Evolutionary conservation across 2,329 filamentous ascomycete genomes (phyloP).

Genomic region (Fusarium sp.): DNA sequence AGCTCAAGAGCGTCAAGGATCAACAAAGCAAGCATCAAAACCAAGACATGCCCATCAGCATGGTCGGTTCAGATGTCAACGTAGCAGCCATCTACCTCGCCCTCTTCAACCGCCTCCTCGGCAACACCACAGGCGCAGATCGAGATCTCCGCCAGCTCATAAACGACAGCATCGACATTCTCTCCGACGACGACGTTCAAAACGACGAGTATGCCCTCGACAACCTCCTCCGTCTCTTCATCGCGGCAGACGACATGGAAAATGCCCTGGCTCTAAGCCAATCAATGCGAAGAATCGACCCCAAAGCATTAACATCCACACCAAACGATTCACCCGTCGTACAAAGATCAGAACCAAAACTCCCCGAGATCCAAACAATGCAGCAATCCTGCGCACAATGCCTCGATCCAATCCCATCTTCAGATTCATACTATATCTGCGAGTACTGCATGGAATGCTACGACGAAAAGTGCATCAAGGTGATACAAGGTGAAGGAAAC

Average conservation of each 20-base stretch:
- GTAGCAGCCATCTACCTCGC: conserved; percentile 54
- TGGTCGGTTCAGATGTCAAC: conserved; percentile 55
- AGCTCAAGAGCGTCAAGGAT: conserved; percentile 49
- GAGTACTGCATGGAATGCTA: conserved; percentile 53
- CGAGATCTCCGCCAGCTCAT: conserved; percentile 48
- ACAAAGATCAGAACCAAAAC: conserved; percentile 47
- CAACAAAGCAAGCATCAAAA: conserved; percentile 53
- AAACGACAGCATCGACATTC: conserved; percentile 50
- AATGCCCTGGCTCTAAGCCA: conserved; percentile 52
- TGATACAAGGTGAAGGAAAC: conserved; percentile 46
- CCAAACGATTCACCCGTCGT: conserved; percentile 44
- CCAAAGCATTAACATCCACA: conserved; percentile 41
- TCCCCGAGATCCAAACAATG: conserved; percentile 49
- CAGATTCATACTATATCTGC: conserved; percentile 50
- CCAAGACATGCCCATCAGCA: conserved; percentile 52
- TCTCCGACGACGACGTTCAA: conserved; percentile 53
- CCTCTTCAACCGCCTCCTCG: conserved; percentile 49
- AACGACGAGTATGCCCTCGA: conserved; percentile 56
- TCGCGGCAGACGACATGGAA: conserved; percentile 50
- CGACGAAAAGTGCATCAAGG: conserved; percentile 49
- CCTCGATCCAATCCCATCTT: conserved; percentile 46
- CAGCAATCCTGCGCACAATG: conserved; percentile 53
- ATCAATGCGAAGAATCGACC: conserved; percentile 52
- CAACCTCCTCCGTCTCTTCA: conserved; percentile 53
- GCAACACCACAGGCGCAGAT: conserved; percentile 41